Base-by-base conservation (phyloP, 805 yeast species). In the Candida khao-thaluensis region DNA sequence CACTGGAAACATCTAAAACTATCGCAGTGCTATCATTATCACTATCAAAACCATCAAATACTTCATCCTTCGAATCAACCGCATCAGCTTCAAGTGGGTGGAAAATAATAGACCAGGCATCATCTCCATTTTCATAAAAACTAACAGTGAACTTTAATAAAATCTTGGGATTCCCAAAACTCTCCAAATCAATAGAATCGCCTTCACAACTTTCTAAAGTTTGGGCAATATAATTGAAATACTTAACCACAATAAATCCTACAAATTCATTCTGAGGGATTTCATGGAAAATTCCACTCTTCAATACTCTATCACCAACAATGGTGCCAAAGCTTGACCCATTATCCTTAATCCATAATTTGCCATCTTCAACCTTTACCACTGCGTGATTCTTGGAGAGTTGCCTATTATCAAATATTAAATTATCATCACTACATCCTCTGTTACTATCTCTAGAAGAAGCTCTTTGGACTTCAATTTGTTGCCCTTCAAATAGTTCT, bases 291-390 rank as follows among this genome's bases (percentile, higher is more conserved):
- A 29, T 36, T 20, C 42, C 45, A 1, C 64, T 59, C 7, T 6
- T 34, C 12, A 68, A 47, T 17, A 54, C 51, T 6, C 51, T 35
- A 20, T 53, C 50, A 40, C 64, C 60, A 39, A 62, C 35, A 7
- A 63, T 43, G 12, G 73, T 67, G 2, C 74, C 74, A 49, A 66
- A 68, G 14, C 67, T 64, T 5, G 72, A 66, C 18, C 45, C 44
- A 18, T 44, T 39, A 41, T 69, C 74, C 42, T 49, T 16, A n/a
- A 47, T 52, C 25, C 37, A 50, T 23, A 66, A 50, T 10, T 18
- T 27, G 11, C 52, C 53, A 20, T 56, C 45, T 9, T 16, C 11
- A 28, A 39, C 30, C 37, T 41, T 43, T 23, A 66, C 36, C 12
- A 43, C 38, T 7, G 72, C 73, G 45, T 69, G 74, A 4, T 44